These are phyloP conservation scores for Suhomyces guaymorum DNA, from an alignment of 1,139 yeast genomes.

Conservation along the genomic window DNA sequence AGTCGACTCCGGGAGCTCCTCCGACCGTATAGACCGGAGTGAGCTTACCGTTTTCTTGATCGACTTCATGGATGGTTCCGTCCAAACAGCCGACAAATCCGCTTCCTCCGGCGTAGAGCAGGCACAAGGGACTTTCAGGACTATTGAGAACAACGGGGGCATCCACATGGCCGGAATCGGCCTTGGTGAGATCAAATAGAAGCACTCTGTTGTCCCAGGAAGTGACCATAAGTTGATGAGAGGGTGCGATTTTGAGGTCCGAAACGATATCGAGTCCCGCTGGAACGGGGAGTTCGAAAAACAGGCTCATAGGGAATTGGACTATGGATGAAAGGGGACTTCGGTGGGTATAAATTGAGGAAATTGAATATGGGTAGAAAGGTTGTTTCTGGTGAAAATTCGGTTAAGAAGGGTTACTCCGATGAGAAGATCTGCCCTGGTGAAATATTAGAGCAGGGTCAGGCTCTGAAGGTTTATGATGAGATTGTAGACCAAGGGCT, in stretches of 20 bases:
- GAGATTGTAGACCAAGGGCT: no score
- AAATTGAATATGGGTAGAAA: no score
- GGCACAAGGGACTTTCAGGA: slow-evolving; percentile 16
- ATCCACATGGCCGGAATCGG: slow-evolving; percentile 6
- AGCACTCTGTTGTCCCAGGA: slow-evolving; percentile 45
- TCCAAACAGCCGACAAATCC: slow-evolving; percentile 41
- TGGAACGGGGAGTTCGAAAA: slow-evolving; percentile 12
- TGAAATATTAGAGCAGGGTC: no score
- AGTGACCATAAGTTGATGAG: slow-evolving; percentile 37
- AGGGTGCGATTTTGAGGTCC: slow-evolving; percentile 26
- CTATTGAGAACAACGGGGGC: slow-evolving; percentile 7
- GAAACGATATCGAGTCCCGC: slow-evolving; percentile 26
- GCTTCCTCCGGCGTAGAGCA: slow-evolving; percentile 14
- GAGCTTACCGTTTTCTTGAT: slow-evolving; percentile 41
- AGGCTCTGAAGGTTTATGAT: no score
- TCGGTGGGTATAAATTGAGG: no score
- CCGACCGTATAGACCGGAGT: slow-evolving; percentile 16
- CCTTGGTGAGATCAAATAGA: slow-evolving; percentile 31
- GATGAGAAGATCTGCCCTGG: no score
- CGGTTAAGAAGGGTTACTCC: no score
- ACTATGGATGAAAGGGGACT: no score
- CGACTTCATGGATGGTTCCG: slow-evolving; percentile 44
- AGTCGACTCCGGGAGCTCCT: slow-evolving; percentile 9
- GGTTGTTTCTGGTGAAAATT: no score
- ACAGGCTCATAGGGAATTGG: slow-evolving; percentile 10